Evolutionary conservation across 2,329 filamentous ascomycete species (phyloP).

Genomic region (Penicillium vulpinum): DNA sequence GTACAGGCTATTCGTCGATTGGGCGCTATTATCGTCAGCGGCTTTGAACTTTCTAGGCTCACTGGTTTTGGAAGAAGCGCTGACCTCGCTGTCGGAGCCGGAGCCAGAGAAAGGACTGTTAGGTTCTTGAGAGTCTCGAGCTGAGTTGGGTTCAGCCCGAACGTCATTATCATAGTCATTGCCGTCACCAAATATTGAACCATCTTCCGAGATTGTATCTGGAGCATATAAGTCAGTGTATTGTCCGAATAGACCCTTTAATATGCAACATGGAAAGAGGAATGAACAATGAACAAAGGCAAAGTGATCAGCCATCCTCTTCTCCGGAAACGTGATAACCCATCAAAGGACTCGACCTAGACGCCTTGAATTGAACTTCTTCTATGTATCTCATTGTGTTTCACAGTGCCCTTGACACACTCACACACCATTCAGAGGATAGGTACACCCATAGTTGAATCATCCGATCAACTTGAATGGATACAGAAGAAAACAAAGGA

Average conservation of each 20-base stretch:
- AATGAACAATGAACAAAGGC: neutral
- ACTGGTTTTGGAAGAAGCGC: neutral
- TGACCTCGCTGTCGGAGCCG: neutral
- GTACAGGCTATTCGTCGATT: neutral
- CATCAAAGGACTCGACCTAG: neutral
- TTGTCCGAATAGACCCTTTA: neutral
- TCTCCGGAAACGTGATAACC: too few relatives aligned
- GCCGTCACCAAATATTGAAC: neutral
- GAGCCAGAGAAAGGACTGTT: neutral
- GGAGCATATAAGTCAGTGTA: neutral
- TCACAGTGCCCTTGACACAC: neutral
- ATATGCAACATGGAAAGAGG: neutral
- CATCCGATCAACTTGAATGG: neutral
- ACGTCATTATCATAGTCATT: neutral
- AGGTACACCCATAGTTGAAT: neutral
- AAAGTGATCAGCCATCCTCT: too few relatives aligned
- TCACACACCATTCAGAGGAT: neutral
- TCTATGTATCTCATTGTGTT: neutral
- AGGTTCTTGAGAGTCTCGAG: neutral
- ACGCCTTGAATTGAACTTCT: neutral
- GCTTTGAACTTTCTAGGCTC: neutral
- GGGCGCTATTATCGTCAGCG: conserved; percentile 1
- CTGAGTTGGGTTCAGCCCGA: neutral
- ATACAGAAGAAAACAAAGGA: neutral
- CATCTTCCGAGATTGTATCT: neutral